Conservation (phyloP, 2,329 filamentous ascomycete genomes). For the Colletotrichum lupini region DNA sequence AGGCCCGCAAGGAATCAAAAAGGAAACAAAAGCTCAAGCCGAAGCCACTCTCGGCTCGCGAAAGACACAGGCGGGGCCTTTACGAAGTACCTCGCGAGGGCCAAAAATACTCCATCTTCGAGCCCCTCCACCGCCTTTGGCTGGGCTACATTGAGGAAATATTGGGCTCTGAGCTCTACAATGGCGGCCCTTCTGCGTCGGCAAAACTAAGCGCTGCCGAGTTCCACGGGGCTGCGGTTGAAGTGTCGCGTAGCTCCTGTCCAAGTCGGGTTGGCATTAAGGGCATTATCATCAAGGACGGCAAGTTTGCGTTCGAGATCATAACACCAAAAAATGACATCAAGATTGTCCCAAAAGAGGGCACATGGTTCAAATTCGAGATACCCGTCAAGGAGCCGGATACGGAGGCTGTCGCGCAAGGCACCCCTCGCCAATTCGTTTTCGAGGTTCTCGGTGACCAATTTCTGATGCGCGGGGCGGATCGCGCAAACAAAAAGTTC, state of each 20-base stretch:
- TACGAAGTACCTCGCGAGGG: conserved; percentile 78
- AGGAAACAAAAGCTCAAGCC: conserved; percentile 62
- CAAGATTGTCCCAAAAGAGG: conserved; percentile 89
- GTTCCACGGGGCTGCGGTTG: conserved; percentile 86
- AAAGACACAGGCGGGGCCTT: conserved; percentile 79
- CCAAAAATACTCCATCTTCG: conserved; percentile 80
- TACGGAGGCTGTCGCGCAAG: conserved; percentile 28
- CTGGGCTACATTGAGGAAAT: conserved; percentile 86
- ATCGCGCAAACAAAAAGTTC: conserved; percentile 91
- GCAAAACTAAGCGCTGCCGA: conserved; percentile 87
- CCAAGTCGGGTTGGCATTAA: conserved; percentile 82
- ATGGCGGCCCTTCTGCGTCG: conserved; percentile 68
- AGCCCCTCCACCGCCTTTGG: conserved; percentile 84
- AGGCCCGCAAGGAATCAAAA: conserved; percentile 57
- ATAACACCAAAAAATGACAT: conserved; percentile 77
- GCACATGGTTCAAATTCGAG: conserved; percentile 83
- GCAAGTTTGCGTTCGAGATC: conserved; percentile 86
- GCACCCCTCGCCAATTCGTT: conserved; percentile 61
- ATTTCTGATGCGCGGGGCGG: conserved; percentile 83
- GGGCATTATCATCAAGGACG: conserved; percentile 91
- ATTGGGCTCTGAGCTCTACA: conserved; percentile 70
- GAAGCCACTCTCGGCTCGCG: conserved; percentile 80
- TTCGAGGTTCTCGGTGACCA: conserved; percentile 92
- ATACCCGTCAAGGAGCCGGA: conserved; percentile 59
- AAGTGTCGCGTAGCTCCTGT: conserved; percentile 86